Base-by-base conservation (phyloP, 2,329 filamentous ascomycete species). In the Tetracladium maxilliforme region DNA sequence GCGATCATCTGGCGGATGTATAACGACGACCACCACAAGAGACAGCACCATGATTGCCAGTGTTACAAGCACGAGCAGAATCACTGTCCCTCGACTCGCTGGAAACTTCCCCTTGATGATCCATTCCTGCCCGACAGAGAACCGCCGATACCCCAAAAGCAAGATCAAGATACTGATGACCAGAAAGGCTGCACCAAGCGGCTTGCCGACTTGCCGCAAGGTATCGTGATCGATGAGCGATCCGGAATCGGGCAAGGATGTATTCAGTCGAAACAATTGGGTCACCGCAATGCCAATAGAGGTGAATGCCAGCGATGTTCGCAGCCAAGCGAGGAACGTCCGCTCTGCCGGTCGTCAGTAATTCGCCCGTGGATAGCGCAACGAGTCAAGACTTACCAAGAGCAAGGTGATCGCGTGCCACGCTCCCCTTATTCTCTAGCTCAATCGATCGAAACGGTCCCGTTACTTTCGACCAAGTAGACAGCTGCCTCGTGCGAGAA, bases 321-420 rank as follows among this genome's bases (percentile, higher is more conserved):
- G 69, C 21, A 90, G 63, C 81, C 81, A 90, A 27, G 81, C 81
- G 16, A 90, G 67, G 48, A 87, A 90, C 0, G 81, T 90, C 12
- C 81, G 67, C 51, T 90, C 81, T 84, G 36, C 24, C 23, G 14
- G 14, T 20, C 14, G 17, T 12, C 11, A 19, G 14, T 19, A 13
- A 14, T 4, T 23, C 9, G 9, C 9, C n/a, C 9, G n/a, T 9
- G n/a, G n/a, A 19, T 19, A n/a, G 21, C 9, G 19, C n/a, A 27
- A 21, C 10, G 13, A n/a, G 16, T 10, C 13, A 15, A 26, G 13
- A 37, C 51, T 16, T 48, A 86, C 79, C 79, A 24, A 90, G 53
- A 13, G 81, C 81, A 28, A 90, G 55, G 52, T 90, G 81, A 48
- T 90, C 81, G 40, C 81, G 60, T 8, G 81, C 81, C 19, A 87